Base-by-base conservation (phyloP, 2,329 filamentous ascomycete genomes). In the Ophiostoma novo-ulmi region DNA sequence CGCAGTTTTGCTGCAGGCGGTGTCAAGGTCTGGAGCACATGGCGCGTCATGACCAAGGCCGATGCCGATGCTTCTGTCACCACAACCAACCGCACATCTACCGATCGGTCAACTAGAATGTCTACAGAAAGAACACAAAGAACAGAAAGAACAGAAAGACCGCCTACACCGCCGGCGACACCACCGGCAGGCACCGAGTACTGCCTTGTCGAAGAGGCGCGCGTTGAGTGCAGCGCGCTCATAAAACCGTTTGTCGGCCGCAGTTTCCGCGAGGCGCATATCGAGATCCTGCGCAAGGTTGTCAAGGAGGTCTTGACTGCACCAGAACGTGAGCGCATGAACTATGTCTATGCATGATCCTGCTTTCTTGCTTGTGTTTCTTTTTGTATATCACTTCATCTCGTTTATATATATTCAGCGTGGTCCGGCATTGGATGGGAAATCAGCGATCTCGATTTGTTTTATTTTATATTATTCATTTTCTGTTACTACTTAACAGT, bases 1-100 rank as follows among this genome's bases (percentile, higher is more conserved):
- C 78, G 82, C 55, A 82, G 80, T 67, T 77, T 81, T 58, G 81
- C 82, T 5, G 77, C 79, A 3, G 81, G 77, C 35, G 82, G 82
- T 52, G 81, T 84, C 31, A 77, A 77, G 20, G 79, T 84, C 69
- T 80, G 82, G 77, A 80, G 78, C 71, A 76, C 76, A 31, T 80
- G 79, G 73, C 76, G 78, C 70, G 77, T 80, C 1, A 70, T 74
- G 69, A 73, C 61, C 66, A 52, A 17, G 14, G 73, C 75, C 71
- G 74, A 75, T 7, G 69, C 6, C 36, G 22, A 44, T 11, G 38
- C 66, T 3, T 8, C 65, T 22, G 65, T 13, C 38, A 22, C 65
- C n/a, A 48, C 65, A 5, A n/a, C 5, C 14, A 55, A n/a, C 26
- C 22, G 44, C 13, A 35, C 41, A 48, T 36, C n/a, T 26, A 41